A percentile compares a stretch with the other conserved stretches of the same genome.
Evolutionary conservation across 306 rosid genomes (phyloP).

Genomic region (Trichosanthes truncata): DNA sequence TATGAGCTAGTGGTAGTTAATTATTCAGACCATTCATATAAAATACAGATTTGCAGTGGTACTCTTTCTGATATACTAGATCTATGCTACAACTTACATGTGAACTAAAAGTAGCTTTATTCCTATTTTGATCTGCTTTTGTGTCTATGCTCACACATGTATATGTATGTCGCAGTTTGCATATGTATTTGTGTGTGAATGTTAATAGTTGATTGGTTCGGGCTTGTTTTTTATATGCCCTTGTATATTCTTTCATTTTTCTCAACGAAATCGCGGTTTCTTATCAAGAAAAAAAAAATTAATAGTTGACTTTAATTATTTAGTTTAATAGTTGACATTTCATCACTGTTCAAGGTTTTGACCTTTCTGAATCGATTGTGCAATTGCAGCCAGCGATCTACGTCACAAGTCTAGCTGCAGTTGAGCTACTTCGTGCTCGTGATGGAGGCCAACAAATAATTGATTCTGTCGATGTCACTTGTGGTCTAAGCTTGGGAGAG

Average conservation of each 20-base stretch:
- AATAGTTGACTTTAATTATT: no score
- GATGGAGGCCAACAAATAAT: conserved; percentile 91
- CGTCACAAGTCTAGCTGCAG: conserved; percentile 95
- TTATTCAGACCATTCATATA: neutral
- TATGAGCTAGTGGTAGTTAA: neutral
- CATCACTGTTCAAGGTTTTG: neutral
- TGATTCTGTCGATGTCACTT: conserved; percentile 86
- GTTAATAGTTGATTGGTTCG: neutral
- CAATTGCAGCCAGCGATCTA: conserved; percentile 90
- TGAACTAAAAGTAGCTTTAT: neutral
- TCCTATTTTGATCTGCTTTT: neutral
- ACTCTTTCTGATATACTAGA: neutral
- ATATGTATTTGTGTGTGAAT: neutral
- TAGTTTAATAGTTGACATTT: neutral
- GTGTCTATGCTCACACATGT: neutral
- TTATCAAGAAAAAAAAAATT: no score
- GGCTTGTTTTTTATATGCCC: no score
- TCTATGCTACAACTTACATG: neutral
- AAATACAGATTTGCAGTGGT: neutral
- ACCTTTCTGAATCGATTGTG: neutral
- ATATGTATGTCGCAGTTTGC: neutral
- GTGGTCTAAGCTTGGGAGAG: conserved; percentile 96
- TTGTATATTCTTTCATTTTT: no score
- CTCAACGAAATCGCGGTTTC: no score
- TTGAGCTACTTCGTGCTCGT: conserved; percentile 74